phyloP scores from a whole-genome alignment of 805 yeast genomes.

The Hanseniaspora meyeri region DNA sequence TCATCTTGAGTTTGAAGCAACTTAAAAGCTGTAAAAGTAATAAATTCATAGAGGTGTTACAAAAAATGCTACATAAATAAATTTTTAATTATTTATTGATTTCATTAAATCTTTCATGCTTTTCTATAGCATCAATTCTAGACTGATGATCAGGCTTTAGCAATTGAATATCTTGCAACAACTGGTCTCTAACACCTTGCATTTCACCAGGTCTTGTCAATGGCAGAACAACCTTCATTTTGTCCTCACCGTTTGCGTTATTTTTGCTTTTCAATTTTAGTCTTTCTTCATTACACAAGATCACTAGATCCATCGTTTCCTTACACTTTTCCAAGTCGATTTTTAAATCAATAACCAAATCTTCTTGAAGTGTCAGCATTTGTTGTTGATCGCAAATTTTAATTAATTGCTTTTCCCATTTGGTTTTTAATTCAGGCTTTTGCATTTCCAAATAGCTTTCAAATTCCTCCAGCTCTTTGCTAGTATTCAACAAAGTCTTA shows the following conservation, averaged over 20 bases:
- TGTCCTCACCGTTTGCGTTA: slow-evolving; percentile 23
- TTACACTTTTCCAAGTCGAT: slow-evolving; percentile 71
- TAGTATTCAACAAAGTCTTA: slow-evolving; percentile 53
- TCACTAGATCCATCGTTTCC: slow-evolving; percentile 72
- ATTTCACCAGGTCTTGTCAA: slow-evolving; percentile 54
- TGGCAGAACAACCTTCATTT: slow-evolving; percentile 25
- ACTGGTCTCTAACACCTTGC: slow-evolving; percentile 56
- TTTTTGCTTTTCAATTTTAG: slow-evolving; percentile 30
- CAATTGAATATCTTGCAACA: slow-evolving; percentile 65
- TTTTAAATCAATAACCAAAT: slow-evolving; percentile 59
- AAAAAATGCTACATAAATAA: not conserved
- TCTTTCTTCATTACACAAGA: slow-evolving; percentile 69
- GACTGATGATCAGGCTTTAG: slow-evolving; percentile 73
- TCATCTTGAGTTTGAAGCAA: not conserved
- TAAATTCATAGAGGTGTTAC: not conserved
- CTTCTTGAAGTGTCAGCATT: slow-evolving; percentile 80
- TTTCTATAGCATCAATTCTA: slow-evolving; percentile 76
- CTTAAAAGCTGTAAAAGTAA: not conserved
- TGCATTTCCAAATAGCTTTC: slow-evolving; percentile 53
- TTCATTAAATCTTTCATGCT: slow-evolving; percentile 54
- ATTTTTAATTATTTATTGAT: not conserved
- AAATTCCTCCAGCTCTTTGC: slow-evolving; percentile 39
- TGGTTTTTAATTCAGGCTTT: slow-evolving; percentile 73
- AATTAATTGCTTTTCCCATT: slow-evolving; percentile 86
- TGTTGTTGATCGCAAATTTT: slow-evolving; percentile 90